Percentiles rank a stretch among this genome's conserved stretches.
phyloP scores from a whole-genome alignment of 768 basidiomycete species.

The Hortiboletus flavorubellus region DNA sequence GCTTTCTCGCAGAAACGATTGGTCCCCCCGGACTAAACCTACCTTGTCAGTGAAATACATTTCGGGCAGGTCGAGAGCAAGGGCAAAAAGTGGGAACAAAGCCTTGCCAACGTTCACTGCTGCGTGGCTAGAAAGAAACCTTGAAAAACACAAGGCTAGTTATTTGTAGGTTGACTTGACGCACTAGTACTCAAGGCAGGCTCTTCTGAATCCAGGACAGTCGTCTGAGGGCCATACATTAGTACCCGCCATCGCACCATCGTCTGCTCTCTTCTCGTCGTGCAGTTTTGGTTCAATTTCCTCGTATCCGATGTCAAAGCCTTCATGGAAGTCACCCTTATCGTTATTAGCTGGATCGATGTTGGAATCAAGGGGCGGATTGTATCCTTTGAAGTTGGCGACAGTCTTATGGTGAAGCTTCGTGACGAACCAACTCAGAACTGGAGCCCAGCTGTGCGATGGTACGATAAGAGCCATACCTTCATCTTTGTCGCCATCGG shows the following conservation, averaged over 20 bases:
- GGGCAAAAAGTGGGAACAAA: conserved; percentile 68
- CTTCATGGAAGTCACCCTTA: conserved; percentile 85
- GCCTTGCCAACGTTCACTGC: conserved; percentile 49
- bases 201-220: conserved; percentile 55
- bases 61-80: conserved; percentile 59
- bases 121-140: conserved; percentile 42
- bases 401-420: conserved; percentile 69
- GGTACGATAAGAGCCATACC: conserved; percentile 33
- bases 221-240: conserved; percentile 68
- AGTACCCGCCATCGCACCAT: conserved; percentile 62
- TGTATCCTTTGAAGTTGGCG: conserved; percentile 76
- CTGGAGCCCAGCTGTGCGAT: neutral
- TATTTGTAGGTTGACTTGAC: conserved; percentile 27
- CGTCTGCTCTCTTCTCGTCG: conserved; percentile 32
- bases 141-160: conserved; percentile 17
- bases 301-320: conserved; percentile 84
- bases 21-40: neutral
- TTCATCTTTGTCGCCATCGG: conserved; percentile 62
- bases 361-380: conserved; percentile 65
- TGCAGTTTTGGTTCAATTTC: conserved; percentile 30
- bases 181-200: conserved; percentile 66
- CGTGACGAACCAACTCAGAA: neutral
- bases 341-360: conserved; percentile 61
- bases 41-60: conserved; percentile 69
- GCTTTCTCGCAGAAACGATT: neutral